A percentile compares a stretch with the other conserved stretches of the same genome.
phyloP scores from a whole-genome alignment of 176 grass and related monocot genomes.

The Neostapfia colusana region DNA sequence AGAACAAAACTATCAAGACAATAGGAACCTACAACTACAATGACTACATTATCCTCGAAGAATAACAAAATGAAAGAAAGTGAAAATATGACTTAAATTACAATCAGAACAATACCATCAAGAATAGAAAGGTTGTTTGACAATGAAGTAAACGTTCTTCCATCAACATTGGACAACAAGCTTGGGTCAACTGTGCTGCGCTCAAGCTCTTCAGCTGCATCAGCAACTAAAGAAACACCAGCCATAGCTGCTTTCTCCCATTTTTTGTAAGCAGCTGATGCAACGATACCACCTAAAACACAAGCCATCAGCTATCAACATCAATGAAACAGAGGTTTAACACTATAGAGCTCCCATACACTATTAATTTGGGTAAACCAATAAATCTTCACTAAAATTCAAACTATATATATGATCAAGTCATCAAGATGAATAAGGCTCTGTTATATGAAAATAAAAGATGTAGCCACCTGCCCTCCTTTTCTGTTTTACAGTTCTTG shows the following conservation, averaged over 20 bases:
- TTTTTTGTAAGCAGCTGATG: conserved; percentile 82
- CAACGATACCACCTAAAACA: conserved; percentile 54
- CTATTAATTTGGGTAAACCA: neutral
- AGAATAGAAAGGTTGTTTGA: conserved; percentile 43
- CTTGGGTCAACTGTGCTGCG: conserved; percentile 33
- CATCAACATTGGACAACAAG: conserved; percentile 41
- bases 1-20: conserved; percentile 33
- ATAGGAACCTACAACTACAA: neutral
- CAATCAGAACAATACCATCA: conserved; percentile 52
- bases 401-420: conserved; percentile 34
- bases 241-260: conserved; percentile 97
- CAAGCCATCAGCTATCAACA: conserved; percentile 33
- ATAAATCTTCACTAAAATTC: conserved; percentile 1
- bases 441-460: conserved; percentile 32
- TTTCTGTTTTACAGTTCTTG: conserved; percentile 87
- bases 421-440: conserved; percentile 21
- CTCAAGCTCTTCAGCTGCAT: conserved; percentile 96
- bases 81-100: conserved; percentile 18
- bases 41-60: conserved; percentile 4
- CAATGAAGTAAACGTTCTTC: conserved; percentile 36
- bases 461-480: conserved; percentile 62
- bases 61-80: conserved; percentile 6
- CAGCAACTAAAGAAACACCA: conserved; percentile 98
- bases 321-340: conserved; percentile 32
- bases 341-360: conserved; percentile 17